These are phyloP conservation scores for Xanthoconium separans DNA, from an alignment of 1,284 basidiomycete species.

Conservation along the genomic window DNA sequence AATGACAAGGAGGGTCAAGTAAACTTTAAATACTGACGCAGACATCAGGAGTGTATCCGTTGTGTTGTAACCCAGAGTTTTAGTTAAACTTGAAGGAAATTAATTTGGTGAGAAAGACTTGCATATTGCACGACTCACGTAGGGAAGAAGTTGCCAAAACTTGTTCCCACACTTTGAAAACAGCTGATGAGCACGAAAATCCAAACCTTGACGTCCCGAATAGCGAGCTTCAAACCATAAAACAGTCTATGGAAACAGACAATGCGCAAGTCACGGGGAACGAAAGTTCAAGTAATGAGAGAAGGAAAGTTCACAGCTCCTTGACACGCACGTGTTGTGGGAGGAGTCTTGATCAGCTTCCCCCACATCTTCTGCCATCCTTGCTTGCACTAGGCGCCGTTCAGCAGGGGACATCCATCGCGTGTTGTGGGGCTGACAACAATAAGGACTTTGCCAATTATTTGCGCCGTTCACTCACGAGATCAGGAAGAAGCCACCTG, in stretches of 20 bases:
- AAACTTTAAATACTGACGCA: constrained; percentile 45
- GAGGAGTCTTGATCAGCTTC: constrained; percentile 1
- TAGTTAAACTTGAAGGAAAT: constrained; percentile 49
- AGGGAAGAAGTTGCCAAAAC: constrained; percentile 77
- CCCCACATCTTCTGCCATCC: constrained; percentile 4
- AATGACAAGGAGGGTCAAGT: not conserved
- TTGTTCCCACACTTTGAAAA: constrained; percentile 56
- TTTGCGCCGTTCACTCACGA: not conserved
- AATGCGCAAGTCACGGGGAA: no score
- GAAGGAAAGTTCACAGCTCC: no score
- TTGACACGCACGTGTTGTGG: not conserved
- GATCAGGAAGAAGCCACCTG: constrained; percentile 43
- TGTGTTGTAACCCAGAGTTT: constrained; percentile 63
- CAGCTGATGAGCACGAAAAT: constrained; percentile 58
- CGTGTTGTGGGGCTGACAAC: not conserved
- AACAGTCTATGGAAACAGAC: constrained; percentile 38
- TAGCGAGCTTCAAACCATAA: constrained; percentile 55
- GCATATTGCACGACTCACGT: constrained; percentile 41
- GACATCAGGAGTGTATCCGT: constrained; percentile 60
- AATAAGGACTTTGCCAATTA: not conserved
- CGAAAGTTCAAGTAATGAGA: no score
- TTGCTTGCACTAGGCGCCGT: constrained; percentile 2
- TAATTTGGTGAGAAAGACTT: not conserved
- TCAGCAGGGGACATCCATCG: constrained; percentile 7
- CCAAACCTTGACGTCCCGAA: constrained; percentile 63